Evolutionary conservation across 148 eudicot genomes (phyloP), one percentile per base, ranked within the genome.

Genomic region (Rhododendron kiyosumense): DNA sequence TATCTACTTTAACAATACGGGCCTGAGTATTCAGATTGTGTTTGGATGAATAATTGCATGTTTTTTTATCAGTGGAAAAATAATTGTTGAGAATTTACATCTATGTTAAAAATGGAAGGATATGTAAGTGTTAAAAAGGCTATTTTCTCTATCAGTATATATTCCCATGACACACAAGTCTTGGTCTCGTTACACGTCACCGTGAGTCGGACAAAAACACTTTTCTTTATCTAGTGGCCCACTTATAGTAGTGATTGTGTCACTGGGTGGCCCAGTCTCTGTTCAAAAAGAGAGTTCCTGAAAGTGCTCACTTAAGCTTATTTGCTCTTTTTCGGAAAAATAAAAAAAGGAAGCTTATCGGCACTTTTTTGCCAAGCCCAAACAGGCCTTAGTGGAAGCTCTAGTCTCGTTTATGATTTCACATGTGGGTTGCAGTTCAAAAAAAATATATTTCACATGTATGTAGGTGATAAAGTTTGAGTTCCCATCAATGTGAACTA

Each of bases 151-250:
- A 8, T 48, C 54, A 11, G 51, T 13, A 51, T 51, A 20, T 59
- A 20, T 22, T 7, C 2, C 26, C 67, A 59, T 6, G n/a, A 24
- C 28, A 63, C 28, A 63, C 12, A 63, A 17, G 15, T 85, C 80
- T 86, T 41, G 86, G 83, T 75, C 86, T 78, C 88, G 84, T 86
- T 83, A 88, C 96, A 90, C 91, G 81, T 91, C 92, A 92, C 74
- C 86, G 81, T 90, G 95, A 93, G 93, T 94, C 89, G 87, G 93
- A 89, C 88, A 86, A 86, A 81, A 85, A 76, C 88, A 88, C 90
- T 90, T 79, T 67, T 78, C 52, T 69, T 71, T 38, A 57, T 41
- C 4, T 20, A 76, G 2, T 30, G 76, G 76, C 34, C 76, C 34
- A 14, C 54, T 32, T 75, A 38, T 78, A 45, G 63, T 45, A 61